Base-by-base conservation (phyloP, 1,139 yeast genomes). In the Meyerozyma guilliermondii region DNA sequence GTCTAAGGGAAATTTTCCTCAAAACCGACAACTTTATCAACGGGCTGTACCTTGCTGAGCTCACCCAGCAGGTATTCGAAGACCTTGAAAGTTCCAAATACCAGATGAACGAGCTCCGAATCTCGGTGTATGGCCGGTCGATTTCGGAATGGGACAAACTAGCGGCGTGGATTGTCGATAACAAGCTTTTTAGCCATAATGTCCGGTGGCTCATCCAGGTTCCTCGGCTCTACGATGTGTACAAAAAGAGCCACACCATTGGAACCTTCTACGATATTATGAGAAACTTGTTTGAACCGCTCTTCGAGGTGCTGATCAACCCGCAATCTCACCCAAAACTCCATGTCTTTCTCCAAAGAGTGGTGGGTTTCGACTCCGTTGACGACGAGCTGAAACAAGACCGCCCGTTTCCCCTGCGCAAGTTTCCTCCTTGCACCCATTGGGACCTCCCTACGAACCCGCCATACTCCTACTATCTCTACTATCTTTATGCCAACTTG, bases 121-220 rank as follows among this genome's bases (percentile, higher is more conserved):
- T 94, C 46, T 89, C 98, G 8, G 77, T 92, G 42, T 94, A 92
- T 56, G 99, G 99, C 41, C 80, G 98, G 55, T 80, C 87, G 3
- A 64, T 78, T 20, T 85, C 83, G 50, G 99, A 94, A 65, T 94
- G 98, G 98, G 95, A 89, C 58, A 89, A 87, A 56, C 71, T 94
- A 46, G 98, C 98, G 0, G 79, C 79, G 3, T 94, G 99, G 99
- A 83, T 94, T 18, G 78, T 94, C 40, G 98, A 94, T 58, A 88
- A 94, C 66, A 88, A 89, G 64, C 73, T 92, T 40, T 80, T 88
- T 51, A 87, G 96, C 45, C 95, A 88, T 61, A 94, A 94, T 61
- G 97, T 91, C 31, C 81, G 99, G 59, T 94, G 99, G 99, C 70
- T 94, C 54, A 76, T 94, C 52, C 99, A 94, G 66, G 83, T 94